Base-by-base conservation (phyloP, 768 basidiomycete genomes). In the Russula virescens region DNA sequence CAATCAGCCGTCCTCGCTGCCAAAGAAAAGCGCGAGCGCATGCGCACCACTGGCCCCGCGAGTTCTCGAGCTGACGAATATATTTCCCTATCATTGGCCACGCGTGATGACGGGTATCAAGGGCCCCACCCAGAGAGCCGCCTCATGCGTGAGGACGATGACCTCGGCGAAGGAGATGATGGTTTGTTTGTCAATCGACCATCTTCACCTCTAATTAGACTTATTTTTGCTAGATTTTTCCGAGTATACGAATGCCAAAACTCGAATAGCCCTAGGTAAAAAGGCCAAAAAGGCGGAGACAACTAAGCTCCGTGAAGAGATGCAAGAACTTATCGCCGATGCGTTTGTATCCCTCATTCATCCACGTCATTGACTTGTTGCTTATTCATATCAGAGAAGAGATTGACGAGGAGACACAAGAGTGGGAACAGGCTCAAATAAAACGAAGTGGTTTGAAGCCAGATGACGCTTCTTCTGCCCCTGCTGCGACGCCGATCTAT, bases 121-220 rank as follows among this genome's bases (percentile, higher is more conserved):
- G 91, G 91, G 0, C 91, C 91, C 8, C 91, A 93, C 77, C 92
- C 91, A 8, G 88, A 87, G 67, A 92, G 90, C 71, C 82, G 92
- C 10, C 75, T 94, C 28, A 71, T 89, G 74, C 78, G 92, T 53
- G 92, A 94, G 73, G 92, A 94, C 45, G 92, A 94, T 72, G 90
- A 94, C 66, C 71, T 91, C 2, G 92, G 92, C 13, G 90, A 94
- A 70, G 91, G 86, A 2, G 92, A 94, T 43, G 92, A 94, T 65
- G 92, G 92, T 91, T 68, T 46, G 81, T 71, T 21, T 28, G 38
- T 21, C 4, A 57, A 23, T 6, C 10, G 34, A 28, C 55, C 21
- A 23, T 19, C 16, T 49, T 38, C n/a, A 35, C 34, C 2, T 16
- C 31, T 49, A n/a, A n/a, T 38, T 59, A 60, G 58, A 58, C 31